These are phyloP conservation scores for Naganishia onofrii DNA, from an alignment of 768 basidiomycete species.

Conservation along the genomic window DNA sequence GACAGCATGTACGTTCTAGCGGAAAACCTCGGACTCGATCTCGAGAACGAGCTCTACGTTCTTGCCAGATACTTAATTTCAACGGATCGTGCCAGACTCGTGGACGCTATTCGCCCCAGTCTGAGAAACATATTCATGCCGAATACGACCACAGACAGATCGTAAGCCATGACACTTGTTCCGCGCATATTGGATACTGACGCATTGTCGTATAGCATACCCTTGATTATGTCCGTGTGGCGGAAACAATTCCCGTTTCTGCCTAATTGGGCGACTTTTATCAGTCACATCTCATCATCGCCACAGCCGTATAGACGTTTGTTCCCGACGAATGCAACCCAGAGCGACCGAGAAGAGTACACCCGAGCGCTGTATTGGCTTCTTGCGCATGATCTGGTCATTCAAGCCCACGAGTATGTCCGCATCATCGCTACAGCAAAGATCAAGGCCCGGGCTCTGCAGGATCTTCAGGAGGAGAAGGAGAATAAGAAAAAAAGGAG, in stretches of 20 bases:
- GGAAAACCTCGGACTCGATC: conserved; percentile 43
- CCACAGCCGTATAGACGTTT: conserved; percentile 70
- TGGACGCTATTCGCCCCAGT: conserved; percentile 75
- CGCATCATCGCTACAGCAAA: conserved; percentile 74
- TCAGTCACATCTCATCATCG: conserved; percentile 71
- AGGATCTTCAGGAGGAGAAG: conserved; percentile 41
- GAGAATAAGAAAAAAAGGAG: conserved; percentile 27
- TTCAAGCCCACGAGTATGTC: conserved; percentile 79
- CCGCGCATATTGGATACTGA: neutral
- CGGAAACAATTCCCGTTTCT: conserved; percentile 34
- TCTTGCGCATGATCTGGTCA: conserved; percentile 77
- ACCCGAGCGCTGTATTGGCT: conserved; percentile 86
- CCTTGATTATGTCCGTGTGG: conserved; percentile 57
- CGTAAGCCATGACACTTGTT: conserved; percentile 54
- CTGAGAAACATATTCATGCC: conserved; percentile 79
- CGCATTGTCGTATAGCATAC: conserved; percentile 33
- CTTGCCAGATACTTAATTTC: conserved; percentile 90
- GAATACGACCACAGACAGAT: conserved; percentile 47
- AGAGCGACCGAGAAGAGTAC: conserved; percentile 67
- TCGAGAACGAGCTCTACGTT: conserved; percentile 69
- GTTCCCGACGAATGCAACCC: conserved; percentile 57
- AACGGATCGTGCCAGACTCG: conserved; percentile 81
- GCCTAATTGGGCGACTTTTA: conserved; percentile 57
- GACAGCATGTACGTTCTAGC: conserved; percentile 49
- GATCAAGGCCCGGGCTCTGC: conserved; percentile 68